phyloP scores from a whole-genome alignment of 352 stramenopile species.

The Nothophytophthora sp. region DNA sequence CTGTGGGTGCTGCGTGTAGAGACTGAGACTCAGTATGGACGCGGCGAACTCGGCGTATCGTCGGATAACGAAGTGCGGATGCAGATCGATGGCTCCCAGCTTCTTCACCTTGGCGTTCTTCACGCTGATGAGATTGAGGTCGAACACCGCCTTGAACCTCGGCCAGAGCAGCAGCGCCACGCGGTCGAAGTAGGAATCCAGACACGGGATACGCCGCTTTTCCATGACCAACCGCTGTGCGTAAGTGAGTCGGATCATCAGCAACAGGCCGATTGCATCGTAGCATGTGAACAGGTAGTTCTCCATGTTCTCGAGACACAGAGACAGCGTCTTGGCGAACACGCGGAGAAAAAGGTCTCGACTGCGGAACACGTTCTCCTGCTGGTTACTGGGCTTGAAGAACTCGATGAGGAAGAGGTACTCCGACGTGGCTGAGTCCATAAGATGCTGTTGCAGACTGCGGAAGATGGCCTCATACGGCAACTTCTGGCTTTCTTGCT shows the following conservation, averaged over 20 bases:
- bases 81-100: constrained; percentile 93
- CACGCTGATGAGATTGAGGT: constrained; percentile 94
- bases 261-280: constrained; percentile 96
- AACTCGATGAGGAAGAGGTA: constrained; percentile 97
- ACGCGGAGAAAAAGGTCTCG: constrained; percentile 94
- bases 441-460: constrained; percentile 96
- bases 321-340: constrained; percentile 95
- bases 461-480: constrained; percentile 98
- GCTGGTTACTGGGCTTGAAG: constrained; percentile 82
- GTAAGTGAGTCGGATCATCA: constrained; percentile 98
- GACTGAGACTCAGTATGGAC: constrained; percentile 93
- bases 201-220: constrained; percentile 83
- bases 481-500: constrained; percentile 91
- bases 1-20: constrained; percentile 58
- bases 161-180: constrained; percentile 97
- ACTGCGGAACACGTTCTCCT: constrained; percentile 60
- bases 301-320: constrained; percentile 97
- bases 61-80: constrained; percentile 97
- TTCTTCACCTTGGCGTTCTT: constrained; percentile 87
- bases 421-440: constrained; percentile 98
- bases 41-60: constrained; percentile 98
- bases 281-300: constrained; percentile 98
- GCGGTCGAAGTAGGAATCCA: constrained; percentile 97
- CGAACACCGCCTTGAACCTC: constrained; percentile 96
- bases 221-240: constrained; percentile 83